Percentiles rank a stretch among this genome's conserved stretches.
These are phyloP conservation scores for Thelephora ganbajun DNA, from an alignment of 768 basidiomycete genomes.

Conservation along the genomic window DNA sequence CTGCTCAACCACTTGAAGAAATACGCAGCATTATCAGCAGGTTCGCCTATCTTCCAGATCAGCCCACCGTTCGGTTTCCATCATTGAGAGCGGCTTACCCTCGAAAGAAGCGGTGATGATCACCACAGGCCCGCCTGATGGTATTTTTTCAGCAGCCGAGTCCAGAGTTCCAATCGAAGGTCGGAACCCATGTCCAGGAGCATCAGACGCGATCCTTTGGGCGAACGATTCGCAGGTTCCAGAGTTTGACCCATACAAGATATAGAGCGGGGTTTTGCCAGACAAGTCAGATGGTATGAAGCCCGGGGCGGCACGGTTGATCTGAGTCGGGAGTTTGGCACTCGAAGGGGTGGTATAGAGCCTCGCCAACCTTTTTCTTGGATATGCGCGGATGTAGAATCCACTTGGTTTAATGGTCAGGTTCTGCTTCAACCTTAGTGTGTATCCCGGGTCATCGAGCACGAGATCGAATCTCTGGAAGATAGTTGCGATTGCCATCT, in stretches of 20 bases:
- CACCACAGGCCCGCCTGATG: constrained; percentile 29
- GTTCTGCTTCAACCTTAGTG: constrained; percentile 28
- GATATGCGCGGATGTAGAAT: constrained; percentile 26
- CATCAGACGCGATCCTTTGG: constrained; percentile 27
- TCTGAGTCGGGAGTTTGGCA: not conserved
- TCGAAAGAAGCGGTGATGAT: constrained; percentile 36
- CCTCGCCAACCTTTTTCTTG: constrained; percentile 11
- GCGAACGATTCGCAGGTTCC: constrained; percentile 36
- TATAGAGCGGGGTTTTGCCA: constrained; percentile 16
- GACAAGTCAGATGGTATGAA: not conserved
- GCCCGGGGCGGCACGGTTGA: not conserved
- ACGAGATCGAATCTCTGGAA: constrained; percentile 33
- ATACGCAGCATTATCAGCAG: constrained; percentile 32
- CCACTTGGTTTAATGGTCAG: constrained; percentile 33
- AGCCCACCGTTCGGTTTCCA: not conserved
- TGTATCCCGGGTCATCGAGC: constrained; percentile 28
- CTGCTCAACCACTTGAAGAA: constrained; percentile 29
- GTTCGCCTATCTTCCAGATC: constrained; percentile 19
- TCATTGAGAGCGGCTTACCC: constrained; percentile 13
- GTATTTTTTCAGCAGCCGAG: constrained; percentile 21
- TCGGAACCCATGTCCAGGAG: constrained; percentile 24
- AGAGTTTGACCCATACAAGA: constrained; percentile 34
- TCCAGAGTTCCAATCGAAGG: constrained; percentile 27
- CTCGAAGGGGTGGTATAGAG: not conserved
- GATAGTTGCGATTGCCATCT: constrained; percentile 25